Percentiles rank a stretch among this genome's conserved stretches.
Conservation (phyloP, 768 basidiomycete genomes). For the Lanmaoa rubissima region DNA sequence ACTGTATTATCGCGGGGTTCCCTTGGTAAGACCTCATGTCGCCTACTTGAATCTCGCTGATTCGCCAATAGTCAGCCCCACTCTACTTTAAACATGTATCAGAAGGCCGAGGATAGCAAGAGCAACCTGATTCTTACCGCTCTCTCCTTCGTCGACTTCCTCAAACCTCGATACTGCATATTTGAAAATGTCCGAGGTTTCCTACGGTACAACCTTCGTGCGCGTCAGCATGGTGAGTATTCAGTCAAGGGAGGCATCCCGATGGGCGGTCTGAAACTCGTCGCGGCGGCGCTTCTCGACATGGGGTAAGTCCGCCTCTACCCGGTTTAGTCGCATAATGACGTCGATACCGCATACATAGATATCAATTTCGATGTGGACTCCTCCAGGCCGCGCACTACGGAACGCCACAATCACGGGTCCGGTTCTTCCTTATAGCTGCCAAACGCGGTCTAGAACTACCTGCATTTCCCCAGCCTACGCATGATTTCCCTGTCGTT, state of each 20-base stretch:
- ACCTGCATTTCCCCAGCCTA: slow-evolving; percentile 42
- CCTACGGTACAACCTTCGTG: slow-evolving; percentile 38
- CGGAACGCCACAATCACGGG: slow-evolving; percentile 43
- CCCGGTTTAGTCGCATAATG: background rate
- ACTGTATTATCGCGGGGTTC: slow-evolving; percentile 68
- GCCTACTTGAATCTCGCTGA: slow-evolving; percentile 1
- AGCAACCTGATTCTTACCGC: slow-evolving; percentile 66
- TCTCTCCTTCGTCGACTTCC: slow-evolving; percentile 43
- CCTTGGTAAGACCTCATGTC: slow-evolving; percentile 54
- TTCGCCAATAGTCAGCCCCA: slow-evolving; percentile 63
- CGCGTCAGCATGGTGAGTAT: slow-evolving; percentile 38
- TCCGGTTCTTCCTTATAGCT: slow-evolving; percentile 50
- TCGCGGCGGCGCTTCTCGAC: slow-evolving; percentile 56
- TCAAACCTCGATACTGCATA: slow-evolving; percentile 42
- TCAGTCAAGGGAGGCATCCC: slow-evolving; percentile 60
- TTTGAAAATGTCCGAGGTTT: slow-evolving; percentile 53
- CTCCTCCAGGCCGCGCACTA: slow-evolving; percentile 49
- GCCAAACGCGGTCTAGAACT: slow-evolving; percentile 36
- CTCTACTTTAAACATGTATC: slow-evolving; percentile 69
- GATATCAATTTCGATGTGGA: slow-evolving; percentile 44
- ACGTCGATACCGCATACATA: slow-evolving; percentile 22
- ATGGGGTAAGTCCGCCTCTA: slow-evolving; percentile 52
- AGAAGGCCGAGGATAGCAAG: slow-evolving; percentile 63
- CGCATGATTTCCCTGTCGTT: slow-evolving; percentile 39
- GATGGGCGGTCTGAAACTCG: slow-evolving; percentile 73